Percentiles rank a stretch among this genome's conserved stretches.
These are phyloP conservation scores for Rosa chinensis DNA, from an alignment of 306 rosid species.

Conservation along the genomic window DNA sequence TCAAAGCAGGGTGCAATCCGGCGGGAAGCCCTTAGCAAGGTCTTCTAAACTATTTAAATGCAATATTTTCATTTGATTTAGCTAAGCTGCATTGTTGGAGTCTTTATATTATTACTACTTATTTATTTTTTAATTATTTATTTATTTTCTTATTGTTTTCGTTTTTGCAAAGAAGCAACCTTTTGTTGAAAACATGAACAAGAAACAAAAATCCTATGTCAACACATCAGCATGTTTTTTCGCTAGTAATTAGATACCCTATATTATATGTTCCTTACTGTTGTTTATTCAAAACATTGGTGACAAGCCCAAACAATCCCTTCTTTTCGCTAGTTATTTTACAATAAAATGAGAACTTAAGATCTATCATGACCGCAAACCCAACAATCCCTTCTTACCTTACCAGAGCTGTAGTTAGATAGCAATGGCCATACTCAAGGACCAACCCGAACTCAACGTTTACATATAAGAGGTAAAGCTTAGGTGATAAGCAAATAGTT, in stretches of 20 bases:
- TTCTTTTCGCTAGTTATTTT: not conserved
- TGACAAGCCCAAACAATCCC: not conserved
- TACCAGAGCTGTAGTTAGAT: not conserved
- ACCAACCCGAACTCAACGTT: not conserved
- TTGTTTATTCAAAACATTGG: not conserved
- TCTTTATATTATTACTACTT: not conserved
- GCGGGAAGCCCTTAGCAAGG: conserved; percentile 73
- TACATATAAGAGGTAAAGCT: not conserved
- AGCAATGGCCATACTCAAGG: not conserved
- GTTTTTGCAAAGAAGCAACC: not conserved
- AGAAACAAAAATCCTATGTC: not conserved
- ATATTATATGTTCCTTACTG: not conserved
- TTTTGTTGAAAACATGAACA: not conserved
- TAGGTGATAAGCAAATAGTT: not conserved
- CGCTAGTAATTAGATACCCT: not conserved
- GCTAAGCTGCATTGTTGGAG: not conserved
- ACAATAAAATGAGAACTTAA: not conserved
- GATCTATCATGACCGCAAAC: not conserved
- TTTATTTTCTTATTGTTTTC: not conserved
- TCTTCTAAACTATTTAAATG: conserved; percentile 30
- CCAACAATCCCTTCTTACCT: not conserved
- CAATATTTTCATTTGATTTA: not conserved
- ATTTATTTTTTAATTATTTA: too few species aligned
- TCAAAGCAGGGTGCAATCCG: conserved; percentile 64
- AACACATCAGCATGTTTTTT: not conserved